Percentiles rank a stretch among this genome's conserved stretches.
Evolutionary conservation across 2,329 filamentous ascomycete genomes (phyloP).

Genomic region (Fusarium ramigenum): DNA sequence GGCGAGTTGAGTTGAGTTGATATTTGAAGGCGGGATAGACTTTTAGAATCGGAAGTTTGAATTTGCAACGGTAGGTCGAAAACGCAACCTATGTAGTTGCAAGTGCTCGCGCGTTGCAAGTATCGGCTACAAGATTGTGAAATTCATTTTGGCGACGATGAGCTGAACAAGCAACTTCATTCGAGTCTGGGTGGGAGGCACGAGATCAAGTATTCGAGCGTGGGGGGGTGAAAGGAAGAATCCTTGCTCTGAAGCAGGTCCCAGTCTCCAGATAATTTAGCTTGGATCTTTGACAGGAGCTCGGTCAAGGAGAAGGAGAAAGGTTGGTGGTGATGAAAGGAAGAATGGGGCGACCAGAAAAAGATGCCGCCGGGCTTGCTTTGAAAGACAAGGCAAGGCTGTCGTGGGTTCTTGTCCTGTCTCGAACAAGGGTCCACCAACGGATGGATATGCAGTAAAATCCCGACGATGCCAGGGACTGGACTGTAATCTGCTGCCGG

Average conservation of each 20-base stretch:
- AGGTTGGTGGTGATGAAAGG: conserved; percentile 18
- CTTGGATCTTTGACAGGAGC: conserved; percentile 11
- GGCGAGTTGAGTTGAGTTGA: conserved; percentile 8
- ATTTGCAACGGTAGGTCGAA: conserved; percentile 16
- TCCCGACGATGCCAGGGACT: conserved; percentile 26
- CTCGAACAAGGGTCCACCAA: conserved; percentile 29
- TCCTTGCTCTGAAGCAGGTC: conserved; percentile 20
- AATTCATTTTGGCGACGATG: conserved; percentile 40
- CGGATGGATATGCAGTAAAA: conserved; percentile 27
- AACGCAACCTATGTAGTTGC: conserved; percentile 25
- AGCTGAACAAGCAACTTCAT: conserved; percentile 40
- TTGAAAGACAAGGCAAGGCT: conserved; percentile 17
- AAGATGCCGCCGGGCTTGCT: conserved; percentile 30
- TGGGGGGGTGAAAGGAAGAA: conserved; percentile 30
- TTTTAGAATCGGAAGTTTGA: conserved; percentile 5
- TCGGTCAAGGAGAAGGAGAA: conserved; percentile 43
- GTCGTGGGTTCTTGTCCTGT: conserved; percentile 8
- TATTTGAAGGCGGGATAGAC: background rate
- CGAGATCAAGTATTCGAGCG: conserved; percentile 35
- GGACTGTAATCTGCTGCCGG: background rate
- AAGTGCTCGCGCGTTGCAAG: conserved; percentile 38
- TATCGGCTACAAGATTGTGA: conserved; percentile 35
- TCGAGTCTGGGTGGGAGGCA: conserved; percentile 26
- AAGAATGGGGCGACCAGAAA: conserved; percentile 33
- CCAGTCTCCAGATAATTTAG: conserved; percentile 5